Conservation (phyloP, 2,329 filamentous ascomycete genomes). For the Ophioceras dolichostomum region DNA sequence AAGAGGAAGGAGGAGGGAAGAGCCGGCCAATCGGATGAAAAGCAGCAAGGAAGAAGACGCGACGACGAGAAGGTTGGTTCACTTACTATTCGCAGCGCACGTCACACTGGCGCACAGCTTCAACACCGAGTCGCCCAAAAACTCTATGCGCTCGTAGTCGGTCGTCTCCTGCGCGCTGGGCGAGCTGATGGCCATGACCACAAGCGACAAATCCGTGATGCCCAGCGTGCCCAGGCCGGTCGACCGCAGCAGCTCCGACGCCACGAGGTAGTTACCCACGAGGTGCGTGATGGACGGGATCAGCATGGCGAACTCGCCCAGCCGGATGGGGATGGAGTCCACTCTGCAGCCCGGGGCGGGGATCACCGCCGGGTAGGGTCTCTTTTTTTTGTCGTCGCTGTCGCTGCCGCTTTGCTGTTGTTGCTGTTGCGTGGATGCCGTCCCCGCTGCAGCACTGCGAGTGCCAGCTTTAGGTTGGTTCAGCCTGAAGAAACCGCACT, state of each 20-base stretch:
- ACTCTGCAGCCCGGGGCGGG: slow-evolving; percentile 33
- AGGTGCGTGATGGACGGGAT: slow-evolving; percentile 63
- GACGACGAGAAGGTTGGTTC: too few relatives aligned
- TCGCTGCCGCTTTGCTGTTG: background rate
- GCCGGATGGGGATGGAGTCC: slow-evolving; percentile 28
- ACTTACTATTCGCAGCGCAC: slow-evolving; percentile 40
- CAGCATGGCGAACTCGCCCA: slow-evolving; percentile 40
- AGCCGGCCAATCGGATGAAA: too few relatives aligned
- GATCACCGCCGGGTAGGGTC: slow-evolving; percentile 30
- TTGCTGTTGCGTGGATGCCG: slow-evolving; percentile 2
- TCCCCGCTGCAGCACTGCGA: slow-evolving; percentile 40
- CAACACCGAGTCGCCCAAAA: slow-evolving; percentile 72
- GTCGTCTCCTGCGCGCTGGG: slow-evolving; percentile 43
- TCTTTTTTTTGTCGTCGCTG: slow-evolving; percentile 12
- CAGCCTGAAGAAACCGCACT: too few relatives aligned
- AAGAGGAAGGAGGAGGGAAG: too few relatives aligned
- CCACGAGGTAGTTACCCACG: slow-evolving; percentile 54
- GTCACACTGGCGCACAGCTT: slow-evolving; percentile 63
- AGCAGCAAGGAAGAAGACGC: background rate
- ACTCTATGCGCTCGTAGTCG: slow-evolving; percentile 78
- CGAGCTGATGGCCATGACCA: slow-evolving; percentile 60
- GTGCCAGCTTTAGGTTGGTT: too few relatives aligned
- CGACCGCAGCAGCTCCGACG: slow-evolving; percentile 38
- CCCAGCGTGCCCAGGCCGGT: slow-evolving; percentile 39
- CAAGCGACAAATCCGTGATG: slow-evolving; percentile 39